Conservation (phyloP, 495 filamentous ascomycete species). For the Xylaria scruposa region DNA sequence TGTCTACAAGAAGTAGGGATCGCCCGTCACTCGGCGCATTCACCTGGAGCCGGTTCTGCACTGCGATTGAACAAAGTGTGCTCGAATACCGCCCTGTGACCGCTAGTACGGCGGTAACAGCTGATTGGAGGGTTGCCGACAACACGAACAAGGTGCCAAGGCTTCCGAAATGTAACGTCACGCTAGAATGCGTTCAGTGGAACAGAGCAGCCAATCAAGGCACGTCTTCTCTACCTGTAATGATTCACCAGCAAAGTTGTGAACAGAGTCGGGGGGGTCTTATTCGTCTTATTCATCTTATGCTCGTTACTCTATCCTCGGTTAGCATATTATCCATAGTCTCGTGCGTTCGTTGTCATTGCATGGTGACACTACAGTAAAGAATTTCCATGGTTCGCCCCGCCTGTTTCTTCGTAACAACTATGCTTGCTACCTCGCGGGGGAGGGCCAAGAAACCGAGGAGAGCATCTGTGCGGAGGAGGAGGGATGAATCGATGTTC, state of each 20-base stretch:
- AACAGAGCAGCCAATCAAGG: constrained; percentile 19
- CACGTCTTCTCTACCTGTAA: background rate
- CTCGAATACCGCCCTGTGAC: constrained; percentile 23
- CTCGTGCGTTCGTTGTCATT: constrained; percentile 14
- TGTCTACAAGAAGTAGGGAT: constrained; percentile 25
- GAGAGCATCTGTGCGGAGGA: background rate
- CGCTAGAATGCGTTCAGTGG: constrained; percentile 15
- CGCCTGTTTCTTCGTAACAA: background rate
- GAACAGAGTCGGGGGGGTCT: background rate
- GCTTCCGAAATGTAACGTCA: constrained; percentile 29
- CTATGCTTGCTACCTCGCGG: background rate
- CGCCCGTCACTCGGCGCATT: constrained; percentile 15
- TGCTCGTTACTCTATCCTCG: constrained; percentile 10
- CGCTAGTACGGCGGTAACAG: constrained; percentile 11
- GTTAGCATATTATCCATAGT: constrained; percentile 12
- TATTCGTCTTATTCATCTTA: constrained; percentile 16
- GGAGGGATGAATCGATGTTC: constrained; percentile 12
- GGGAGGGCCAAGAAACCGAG: background rate
- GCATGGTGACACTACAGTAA: constrained; percentile 14
- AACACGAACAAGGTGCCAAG: constrained; percentile 15
- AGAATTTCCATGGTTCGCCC: constrained; percentile 7
- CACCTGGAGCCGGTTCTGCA: constrained; percentile 19
- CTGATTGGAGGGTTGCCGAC: constrained; percentile 24
- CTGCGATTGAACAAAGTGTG: constrained; percentile 12
- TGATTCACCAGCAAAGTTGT: constrained; percentile 18